Evolutionary conservation across 2,329 filamentous ascomycete genomes (phyloP).

Genomic region (Fusarium sp.): DNA sequence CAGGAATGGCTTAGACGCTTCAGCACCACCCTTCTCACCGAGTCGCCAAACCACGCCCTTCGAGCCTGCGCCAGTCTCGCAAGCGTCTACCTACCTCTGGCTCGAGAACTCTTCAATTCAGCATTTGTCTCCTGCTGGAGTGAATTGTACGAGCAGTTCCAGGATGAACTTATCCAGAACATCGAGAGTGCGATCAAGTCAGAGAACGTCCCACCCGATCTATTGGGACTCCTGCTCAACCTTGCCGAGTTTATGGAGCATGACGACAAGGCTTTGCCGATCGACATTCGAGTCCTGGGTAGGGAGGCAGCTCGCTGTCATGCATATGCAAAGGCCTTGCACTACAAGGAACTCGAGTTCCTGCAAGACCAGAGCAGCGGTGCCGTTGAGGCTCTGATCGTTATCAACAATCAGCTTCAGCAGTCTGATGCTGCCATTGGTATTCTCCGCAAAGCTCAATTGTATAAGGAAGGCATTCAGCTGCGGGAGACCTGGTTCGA

Average conservation of each 20-base stretch:
- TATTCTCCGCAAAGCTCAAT: slow-evolving; percentile 95
- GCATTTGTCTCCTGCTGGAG: slow-evolving; percentile 99
- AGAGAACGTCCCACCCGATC: slow-evolving; percentile 94
- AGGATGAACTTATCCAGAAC: slow-evolving; percentile 94
- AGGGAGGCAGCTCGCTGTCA: slow-evolving; percentile 97
- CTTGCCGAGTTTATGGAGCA: slow-evolving; percentile 99
- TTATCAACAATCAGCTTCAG: slow-evolving; percentile 99
- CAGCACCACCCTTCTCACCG: slow-evolving; percentile 93
- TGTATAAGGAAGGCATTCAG: slow-evolving; percentile 93
- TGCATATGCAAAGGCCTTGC: slow-evolving; percentile 96
- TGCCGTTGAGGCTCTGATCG: slow-evolving; percentile 96
- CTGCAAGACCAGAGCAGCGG: slow-evolving; percentile 96
- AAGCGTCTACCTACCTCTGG: slow-evolving; percentile 91
- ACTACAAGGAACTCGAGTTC: slow-evolving; percentile 99
- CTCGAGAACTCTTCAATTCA: slow-evolving; percentile 96
- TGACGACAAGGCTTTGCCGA: slow-evolving; percentile 97
- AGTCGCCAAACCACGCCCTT: slow-evolving; percentile 95
- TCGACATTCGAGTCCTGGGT: slow-evolving; percentile 95
- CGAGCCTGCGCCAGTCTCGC: slow-evolving; percentile 93
- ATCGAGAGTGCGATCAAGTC: slow-evolving; percentile 97
- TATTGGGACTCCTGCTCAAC: slow-evolving; percentile 94
- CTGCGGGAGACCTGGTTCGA: slow-evolving; percentile 99
- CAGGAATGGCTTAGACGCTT: slow-evolving; percentile 98
- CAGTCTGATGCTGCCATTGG: slow-evolving; percentile 99
- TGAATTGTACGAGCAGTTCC: slow-evolving; percentile 95